Conservation (phyloP, 768 basidiomycete genomes). For the Hypholoma fasciculare region DNA sequence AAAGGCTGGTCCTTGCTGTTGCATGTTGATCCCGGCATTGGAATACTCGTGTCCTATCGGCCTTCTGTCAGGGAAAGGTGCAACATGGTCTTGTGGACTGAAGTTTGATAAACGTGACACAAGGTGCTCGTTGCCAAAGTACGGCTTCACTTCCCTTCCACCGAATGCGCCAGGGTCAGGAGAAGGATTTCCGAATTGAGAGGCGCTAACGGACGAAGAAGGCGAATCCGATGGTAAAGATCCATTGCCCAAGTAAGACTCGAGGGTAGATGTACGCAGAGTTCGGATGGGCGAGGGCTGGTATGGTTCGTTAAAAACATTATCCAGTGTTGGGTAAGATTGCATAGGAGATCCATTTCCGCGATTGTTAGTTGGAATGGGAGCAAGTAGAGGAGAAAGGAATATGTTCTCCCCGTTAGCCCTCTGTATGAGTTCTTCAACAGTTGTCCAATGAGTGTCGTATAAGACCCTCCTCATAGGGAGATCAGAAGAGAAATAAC, state of each 20-base stretch:
- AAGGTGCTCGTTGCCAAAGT: conserved; percentile 35
- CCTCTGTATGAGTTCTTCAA: conserved; percentile 56
- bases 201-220: conserved; percentile 67
- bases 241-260: conserved; percentile 53
- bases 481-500: conserved; percentile 83
- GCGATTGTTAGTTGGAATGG: conserved; percentile 51
- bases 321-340: conserved; percentile 24
- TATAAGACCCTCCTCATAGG: conserved; percentile 80
- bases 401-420: conserved; percentile 62
- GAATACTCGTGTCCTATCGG: conserved; percentile 18
- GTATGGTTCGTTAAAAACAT: conserved; percentile 52
- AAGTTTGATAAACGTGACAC: conserved; percentile 20
- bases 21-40: conserved; percentile 1
- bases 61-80: conserved; percentile 16
- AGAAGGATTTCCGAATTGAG: conserved; percentile 63
- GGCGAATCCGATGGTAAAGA: conserved; percentile 70
- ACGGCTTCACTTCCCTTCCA: conserved; percentile 40
- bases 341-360: conserved; percentile 52
- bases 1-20: conserved; percentile 21
- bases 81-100: conserved; percentile 12
- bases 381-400: conserved; percentile 50
- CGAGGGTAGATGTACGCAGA: conserved; percentile 63
- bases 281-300: conserved; percentile 68
- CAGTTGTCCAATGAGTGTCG: conserved; percentile 67
- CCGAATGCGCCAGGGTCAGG: conserved; percentile 66